These are phyloP conservation scores for Paramarasmius palmivorus DNA, from an alignment of 1,284 basidiomycete species.

Conservation along the genomic window DNA sequence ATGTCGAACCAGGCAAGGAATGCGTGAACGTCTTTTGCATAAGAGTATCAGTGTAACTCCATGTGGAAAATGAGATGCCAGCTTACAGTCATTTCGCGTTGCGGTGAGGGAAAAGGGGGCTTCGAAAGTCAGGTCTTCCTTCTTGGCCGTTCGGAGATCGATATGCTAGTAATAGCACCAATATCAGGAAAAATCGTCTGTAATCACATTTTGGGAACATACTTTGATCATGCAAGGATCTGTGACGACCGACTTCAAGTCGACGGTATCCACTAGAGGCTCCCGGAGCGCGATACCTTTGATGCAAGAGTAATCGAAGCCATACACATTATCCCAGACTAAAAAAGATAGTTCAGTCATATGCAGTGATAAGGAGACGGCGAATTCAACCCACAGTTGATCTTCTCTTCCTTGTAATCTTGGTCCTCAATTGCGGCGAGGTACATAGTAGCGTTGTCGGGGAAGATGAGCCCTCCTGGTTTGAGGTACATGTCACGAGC, in stretches of 20 bases:
- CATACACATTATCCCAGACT: constrained; percentile 99
- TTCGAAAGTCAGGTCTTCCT: constrained; percentile 92
- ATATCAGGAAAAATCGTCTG: background rate
- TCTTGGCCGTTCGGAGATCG: constrained; percentile 89
- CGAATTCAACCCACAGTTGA: constrained; percentile 75
- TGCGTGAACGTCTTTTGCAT: constrained; percentile 83
- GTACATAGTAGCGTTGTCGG: constrained; percentile 93
- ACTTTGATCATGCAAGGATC: constrained; percentile 88
- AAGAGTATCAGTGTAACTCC: constrained; percentile 2
- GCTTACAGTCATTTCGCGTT: constrained; percentile 91
- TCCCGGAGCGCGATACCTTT: constrained; percentile 98
- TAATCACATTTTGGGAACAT: constrained; percentile 13
- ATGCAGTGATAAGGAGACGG: constrained; percentile 3
- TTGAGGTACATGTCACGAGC: constrained; percentile 97
- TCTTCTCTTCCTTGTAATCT: constrained; percentile 99
- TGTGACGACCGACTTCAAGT: constrained; percentile 89
- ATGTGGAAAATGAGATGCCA: constrained; percentile 6
- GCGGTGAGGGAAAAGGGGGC: constrained; percentile 81
- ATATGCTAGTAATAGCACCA: constrained; percentile 61
- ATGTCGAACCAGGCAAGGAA: constrained; percentile 99
- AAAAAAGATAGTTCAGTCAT: constrained; percentile 6
- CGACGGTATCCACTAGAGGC: constrained; percentile 97
- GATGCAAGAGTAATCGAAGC: constrained; percentile 99
- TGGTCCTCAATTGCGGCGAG: constrained; percentile 98
- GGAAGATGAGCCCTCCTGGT: constrained; percentile 91